These are phyloP conservation scores for Cytospora piceicola DNA, from an alignment of 2,329 filamentous ascomycete genomes.

Conservation along the genomic window DNA sequence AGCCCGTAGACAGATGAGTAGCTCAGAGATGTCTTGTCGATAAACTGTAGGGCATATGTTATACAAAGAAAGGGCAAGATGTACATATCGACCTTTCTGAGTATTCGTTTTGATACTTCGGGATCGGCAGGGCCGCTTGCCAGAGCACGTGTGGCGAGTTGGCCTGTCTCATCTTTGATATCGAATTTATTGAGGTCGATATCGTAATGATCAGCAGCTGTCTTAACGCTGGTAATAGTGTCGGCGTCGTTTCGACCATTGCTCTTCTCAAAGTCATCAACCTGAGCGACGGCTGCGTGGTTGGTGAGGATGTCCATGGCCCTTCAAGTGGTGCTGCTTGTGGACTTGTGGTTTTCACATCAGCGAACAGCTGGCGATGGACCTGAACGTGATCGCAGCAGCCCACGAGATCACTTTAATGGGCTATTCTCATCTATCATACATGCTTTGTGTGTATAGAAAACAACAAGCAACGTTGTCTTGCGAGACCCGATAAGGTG, in stretches of 20 bases:
- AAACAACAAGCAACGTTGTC: background rate
- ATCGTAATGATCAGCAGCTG: background rate
- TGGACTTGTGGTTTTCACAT: background rate
- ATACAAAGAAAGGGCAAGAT: slow-evolving; percentile 37
- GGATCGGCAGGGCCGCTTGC: slow-evolving; percentile 35
- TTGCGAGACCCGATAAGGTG: background rate
- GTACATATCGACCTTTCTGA: slow-evolving; percentile 33
- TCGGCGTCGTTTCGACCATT: background rate
- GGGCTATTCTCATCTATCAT: background rate
- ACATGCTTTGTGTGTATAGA: background rate
- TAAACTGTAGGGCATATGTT: slow-evolving; percentile 36
- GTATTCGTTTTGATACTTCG: slow-evolving; percentile 33
- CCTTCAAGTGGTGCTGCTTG: background rate
- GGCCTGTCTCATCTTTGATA: slow-evolving; percentile 33
- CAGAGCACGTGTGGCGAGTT: slow-evolving; percentile 42
- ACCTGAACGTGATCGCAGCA: background rate
- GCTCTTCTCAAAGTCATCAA: background rate
- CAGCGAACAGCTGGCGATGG: background rate
- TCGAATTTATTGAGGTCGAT: background rate
- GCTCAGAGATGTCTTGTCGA: slow-evolving; percentile 37
- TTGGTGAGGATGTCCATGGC: slow-evolving; percentile 6
- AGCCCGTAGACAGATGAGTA: slow-evolving; percentile 37
- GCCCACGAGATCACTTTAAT: background rate
- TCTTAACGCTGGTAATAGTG: background rate
- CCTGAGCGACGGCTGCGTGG: background rate